A percentile compares a stretch with the other conserved stretches of the same genome.
phyloP scores from a whole-genome alignment of 2,329 filamentous ascomycete genomes.

The Cryphonectria carpinicola region DNA sequence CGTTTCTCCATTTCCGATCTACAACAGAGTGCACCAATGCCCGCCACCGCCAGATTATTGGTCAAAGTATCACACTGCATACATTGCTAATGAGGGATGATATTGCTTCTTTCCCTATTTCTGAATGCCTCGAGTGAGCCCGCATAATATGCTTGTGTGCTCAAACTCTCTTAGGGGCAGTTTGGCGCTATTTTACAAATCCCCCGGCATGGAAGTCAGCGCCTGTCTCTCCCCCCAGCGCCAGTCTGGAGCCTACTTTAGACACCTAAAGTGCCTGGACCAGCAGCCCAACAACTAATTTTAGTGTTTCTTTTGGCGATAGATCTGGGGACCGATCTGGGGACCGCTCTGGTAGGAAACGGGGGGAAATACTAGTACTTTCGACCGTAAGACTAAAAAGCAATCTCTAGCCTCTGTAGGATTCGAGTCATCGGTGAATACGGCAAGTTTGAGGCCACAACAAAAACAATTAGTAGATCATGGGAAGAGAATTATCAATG shows the following conservation, averaged over 20 bases:
- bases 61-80: neutral
- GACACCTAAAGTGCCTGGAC: neutral
- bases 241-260: neutral
- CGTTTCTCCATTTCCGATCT: neutral
- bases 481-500: neutral
- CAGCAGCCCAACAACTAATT: too few species aligned
- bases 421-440: neutral
- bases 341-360: neutral
- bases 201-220: neutral
- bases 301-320: neutral
- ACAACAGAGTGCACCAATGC: neutral
- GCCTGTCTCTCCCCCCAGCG: neutral
- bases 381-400: neutral
- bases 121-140: neutral
- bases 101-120: neutral
- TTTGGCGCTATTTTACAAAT: neutral
- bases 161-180: neutral
- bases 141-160: neutral
- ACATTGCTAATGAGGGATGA: neutral
- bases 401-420: neutral
- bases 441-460: neutral
- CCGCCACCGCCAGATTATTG: neutral
- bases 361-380: neutral
- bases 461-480: neutral
- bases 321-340: neutral